Evolutionary conservation across 2,329 filamentous ascomycete species (phyloP).

Genomic region (Cladosporium halotolerans): DNA sequence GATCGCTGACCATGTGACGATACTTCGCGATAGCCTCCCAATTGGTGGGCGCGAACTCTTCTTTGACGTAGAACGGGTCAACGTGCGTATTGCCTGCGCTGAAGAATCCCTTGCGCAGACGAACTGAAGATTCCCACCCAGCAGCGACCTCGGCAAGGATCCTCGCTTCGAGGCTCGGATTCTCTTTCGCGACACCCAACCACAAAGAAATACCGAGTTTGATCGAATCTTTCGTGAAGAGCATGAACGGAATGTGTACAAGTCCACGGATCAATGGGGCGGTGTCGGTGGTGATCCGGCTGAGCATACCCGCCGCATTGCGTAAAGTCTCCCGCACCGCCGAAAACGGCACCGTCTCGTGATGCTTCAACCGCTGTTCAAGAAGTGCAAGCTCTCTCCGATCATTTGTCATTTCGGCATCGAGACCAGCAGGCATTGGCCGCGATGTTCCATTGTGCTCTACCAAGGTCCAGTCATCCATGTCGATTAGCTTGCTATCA

Average conservation of each 20-base stretch:
- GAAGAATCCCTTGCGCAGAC: conserved; percentile 75
- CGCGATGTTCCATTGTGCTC: conserved; percentile 22
- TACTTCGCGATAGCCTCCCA: conserved; percentile 65
- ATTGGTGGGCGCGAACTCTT: conserved; percentile 90
- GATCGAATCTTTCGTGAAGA: conserved; percentile 93
- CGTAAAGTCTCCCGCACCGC: conserved; percentile 78
- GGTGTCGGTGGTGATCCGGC: conserved; percentile 67
- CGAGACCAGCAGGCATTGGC: background rate
- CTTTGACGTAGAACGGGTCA: conserved; percentile 84
- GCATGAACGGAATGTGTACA: conserved; percentile 83
- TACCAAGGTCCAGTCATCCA: conserved; percentile 27
- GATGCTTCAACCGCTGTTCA: conserved; percentile 62
- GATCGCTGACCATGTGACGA: conserved; percentile 72
- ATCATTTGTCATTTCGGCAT: conserved; percentile 23
- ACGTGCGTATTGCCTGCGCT: conserved; percentile 63
- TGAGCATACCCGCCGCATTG: conserved; percentile 79
- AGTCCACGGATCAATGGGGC: conserved; percentile 72
- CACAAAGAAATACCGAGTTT: conserved; percentile 92
- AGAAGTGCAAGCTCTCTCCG: conserved; percentile 62
- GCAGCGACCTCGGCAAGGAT: conserved; percentile 81
- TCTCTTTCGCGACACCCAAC: conserved; percentile 96
- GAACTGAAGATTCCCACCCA: conserved; percentile 82
- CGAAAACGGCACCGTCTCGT: conserved; percentile 62
- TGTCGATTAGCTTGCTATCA: conserved; percentile 46
- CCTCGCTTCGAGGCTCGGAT: conserved; percentile 77